Base-by-base conservation (phyloP, 192 early-diverging fungal species). In the Coemansia sp. region DNA sequence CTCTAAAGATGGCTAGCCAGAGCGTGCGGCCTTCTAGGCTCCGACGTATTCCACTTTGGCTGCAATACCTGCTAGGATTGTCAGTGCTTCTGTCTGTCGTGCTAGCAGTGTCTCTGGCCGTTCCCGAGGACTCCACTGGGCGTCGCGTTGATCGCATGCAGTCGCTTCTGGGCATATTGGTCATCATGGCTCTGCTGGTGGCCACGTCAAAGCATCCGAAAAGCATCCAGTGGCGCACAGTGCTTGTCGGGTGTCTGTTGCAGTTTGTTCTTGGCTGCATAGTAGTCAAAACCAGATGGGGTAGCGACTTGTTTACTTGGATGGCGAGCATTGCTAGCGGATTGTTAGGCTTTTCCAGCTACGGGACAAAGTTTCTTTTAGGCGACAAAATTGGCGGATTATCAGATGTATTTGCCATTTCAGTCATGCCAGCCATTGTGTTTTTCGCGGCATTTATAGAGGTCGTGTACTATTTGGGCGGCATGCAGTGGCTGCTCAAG, bases 401-500 rank as follows among this genome's bases (percentile, higher is more conserved):
- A 11, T 51, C 58, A 5, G 17, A 25, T 27, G 60, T 80, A 10
- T 90, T 95, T 65, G 86, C 82, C 50, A 60, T 87, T 35, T 51
- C 70, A 6, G 87, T 92, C 38, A 82, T 95, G 42, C 90, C 92
- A 17, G 88, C 91, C 29, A 80, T 93, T 38, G 81, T 95, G 59
- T 93, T 93, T 79, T 95, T 95, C 71, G 86, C 88, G 36, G 77
- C 91, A 29, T 84, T 90, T 48, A 88, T 95, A 51, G 85, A 89
- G 39, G 82, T 88, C 48, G 63, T 92, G 51, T 90, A 88, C 80
- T 92, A 91, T 73, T 70, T 87, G 58, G 88, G 89, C 50, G 80
- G 81, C 17, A 84, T 92, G 66, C 92, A 93, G 70, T 89, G 88
- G 83, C 34, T 90, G 55, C 82, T 95, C 23, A 57, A 63, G 9